Evolutionary conservation across 371 early-diverging fungal species (phyloP).

Genomic region (Paraphysoderma sedebokerense): DNA sequence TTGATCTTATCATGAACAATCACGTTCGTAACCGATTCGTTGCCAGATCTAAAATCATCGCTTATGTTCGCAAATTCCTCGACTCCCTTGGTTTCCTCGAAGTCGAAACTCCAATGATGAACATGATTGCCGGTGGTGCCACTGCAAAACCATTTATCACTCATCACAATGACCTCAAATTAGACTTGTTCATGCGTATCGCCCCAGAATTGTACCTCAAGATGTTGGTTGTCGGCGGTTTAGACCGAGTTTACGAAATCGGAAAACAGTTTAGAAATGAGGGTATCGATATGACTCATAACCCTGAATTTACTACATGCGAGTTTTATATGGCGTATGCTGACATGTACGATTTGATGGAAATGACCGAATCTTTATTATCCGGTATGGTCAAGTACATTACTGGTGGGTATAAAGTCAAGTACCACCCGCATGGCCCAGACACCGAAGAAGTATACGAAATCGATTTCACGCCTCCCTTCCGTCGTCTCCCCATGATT

Average conservation of each 20-base stretch:
- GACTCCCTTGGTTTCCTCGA: conserved; percentile 93
- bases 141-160: conserved; percentile 99
- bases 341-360: conserved; percentile 92
- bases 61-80: conserved; percentile 87
- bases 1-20: conserved; percentile 98
- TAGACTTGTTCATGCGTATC: conserved; percentile 97
- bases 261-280: conserved; percentile 99
- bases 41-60: conserved; percentile 79
- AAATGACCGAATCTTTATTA: conserved; percentile 86
- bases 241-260: conserved; percentile 99
- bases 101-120: conserved; percentile 99
- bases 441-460: conserved; percentile 52
- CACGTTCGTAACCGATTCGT: conserved; percentile 87
- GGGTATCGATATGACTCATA: conserved; percentile 98
- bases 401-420: conserved; percentile 72
- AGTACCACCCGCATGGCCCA: conserved; percentile 84
- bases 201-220: conserved; percentile 98
- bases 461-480: conserved; percentile 95
- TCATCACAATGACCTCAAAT: conserved; percentile 97
- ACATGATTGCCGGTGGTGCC: conserved; percentile 98
- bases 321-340: conserved; percentile 99
- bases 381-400: conserved; percentile 83
- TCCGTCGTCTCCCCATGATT: conserved; percentile 90
- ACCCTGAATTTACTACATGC: conserved; percentile 99
- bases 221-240: conserved; percentile 94